Conservation (phyloP, 2,329 filamentous ascomycete species). For the Fusarium brachygibbosum region DNA sequence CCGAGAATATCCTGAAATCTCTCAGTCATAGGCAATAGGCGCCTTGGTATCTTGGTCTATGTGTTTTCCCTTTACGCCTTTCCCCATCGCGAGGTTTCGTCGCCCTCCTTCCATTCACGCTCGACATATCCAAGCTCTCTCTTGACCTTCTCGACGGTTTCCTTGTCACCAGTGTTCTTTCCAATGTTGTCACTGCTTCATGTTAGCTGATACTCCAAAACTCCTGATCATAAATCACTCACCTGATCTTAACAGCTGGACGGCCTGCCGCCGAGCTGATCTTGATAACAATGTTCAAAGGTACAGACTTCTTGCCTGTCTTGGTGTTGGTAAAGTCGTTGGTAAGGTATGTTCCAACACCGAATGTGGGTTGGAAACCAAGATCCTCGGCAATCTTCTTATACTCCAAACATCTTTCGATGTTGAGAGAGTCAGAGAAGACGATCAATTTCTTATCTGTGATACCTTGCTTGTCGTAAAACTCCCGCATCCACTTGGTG, state of each 20-base stretch:
- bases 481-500: slow-evolving; percentile 81
- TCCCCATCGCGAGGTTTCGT: slow-evolving; percentile 88
- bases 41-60: slow-evolving; percentile 39
- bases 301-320: slow-evolving; percentile 85
- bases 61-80: slow-evolving; percentile 50
- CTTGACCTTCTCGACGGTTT: slow-evolving; percentile 86
- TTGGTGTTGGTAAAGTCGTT: slow-evolving; percentile 87
- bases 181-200: slow-evolving; percentile 77
- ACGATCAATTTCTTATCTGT: slow-evolving; percentile 88
- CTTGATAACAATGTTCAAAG: slow-evolving; percentile 98
- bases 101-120: slow-evolving; percentile 83
- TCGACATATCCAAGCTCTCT: slow-evolving; percentile 87
- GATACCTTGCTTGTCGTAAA: slow-evolving; percentile 83
- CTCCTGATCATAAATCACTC: slow-evolving; percentile 9
- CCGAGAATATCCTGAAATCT: not conserved
- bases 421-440: slow-evolving; percentile 94
- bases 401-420: slow-evolving; percentile 91
- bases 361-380: slow-evolving; percentile 89
- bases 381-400: slow-evolving; percentile 83
- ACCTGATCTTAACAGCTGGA: slow-evolving; percentile 89
- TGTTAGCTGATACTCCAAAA: slow-evolving; percentile 26
- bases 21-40: slow-evolving; percentile 1
- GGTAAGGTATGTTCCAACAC: slow-evolving; percentile 94
- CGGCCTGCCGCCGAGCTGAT: slow-evolving; percentile 85
- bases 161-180: slow-evolving; percentile 93